These are phyloP conservation scores for Boletus tomentosulus DNA, from an alignment of 768 basidiomycete genomes.

Conservation along the genomic window DNA sequence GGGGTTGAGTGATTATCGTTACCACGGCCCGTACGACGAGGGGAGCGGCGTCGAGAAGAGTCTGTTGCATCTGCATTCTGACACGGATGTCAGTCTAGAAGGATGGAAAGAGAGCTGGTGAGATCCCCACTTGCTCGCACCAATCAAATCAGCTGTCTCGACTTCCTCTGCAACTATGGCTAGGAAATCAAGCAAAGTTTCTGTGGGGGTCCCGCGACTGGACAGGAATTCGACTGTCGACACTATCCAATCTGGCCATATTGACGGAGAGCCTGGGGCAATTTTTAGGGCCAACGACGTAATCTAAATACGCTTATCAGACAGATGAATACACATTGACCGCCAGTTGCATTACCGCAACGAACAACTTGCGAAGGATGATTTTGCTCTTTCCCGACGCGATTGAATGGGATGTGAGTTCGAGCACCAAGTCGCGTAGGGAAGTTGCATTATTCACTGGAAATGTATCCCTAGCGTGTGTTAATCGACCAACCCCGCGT, in stretches of 20 bases:
- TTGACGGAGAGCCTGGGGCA: conserved; percentile 50
- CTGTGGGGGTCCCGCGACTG: conserved; percentile 50
- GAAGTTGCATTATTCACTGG: conserved; percentile 54
- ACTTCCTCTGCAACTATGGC: conserved; percentile 85
- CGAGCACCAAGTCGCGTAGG: conserved; percentile 64
- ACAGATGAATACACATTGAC: background rate
- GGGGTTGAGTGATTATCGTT: conserved; percentile 46
- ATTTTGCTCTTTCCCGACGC: conserved; percentile 56
- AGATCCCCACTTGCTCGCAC: conserved; percentile 61
- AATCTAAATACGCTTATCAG: conserved; percentile 38
- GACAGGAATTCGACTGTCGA: conserved; percentile 61
- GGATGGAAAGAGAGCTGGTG: background rate
- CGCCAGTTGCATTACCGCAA: conserved; percentile 51
- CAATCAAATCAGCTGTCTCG: conserved; percentile 67
- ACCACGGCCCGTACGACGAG: conserved; percentile 69
- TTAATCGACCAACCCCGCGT: background rate
- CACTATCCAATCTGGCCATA: conserved; percentile 76
- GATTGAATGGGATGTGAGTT: conserved; percentile 65
- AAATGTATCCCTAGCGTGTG: conserved; percentile 60
- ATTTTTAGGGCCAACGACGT: conserved; percentile 71
- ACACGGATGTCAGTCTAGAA: conserved; percentile 6
- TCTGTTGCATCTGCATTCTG: conserved; percentile 62
- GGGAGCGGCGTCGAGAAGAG: conserved; percentile 62
- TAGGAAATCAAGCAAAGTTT: conserved; percentile 68
- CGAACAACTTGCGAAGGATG: conserved; percentile 83